Base-by-base conservation (phyloP, 371 early-diverging fungal genomes). In the Dichotomocladium elegans region DNA sequence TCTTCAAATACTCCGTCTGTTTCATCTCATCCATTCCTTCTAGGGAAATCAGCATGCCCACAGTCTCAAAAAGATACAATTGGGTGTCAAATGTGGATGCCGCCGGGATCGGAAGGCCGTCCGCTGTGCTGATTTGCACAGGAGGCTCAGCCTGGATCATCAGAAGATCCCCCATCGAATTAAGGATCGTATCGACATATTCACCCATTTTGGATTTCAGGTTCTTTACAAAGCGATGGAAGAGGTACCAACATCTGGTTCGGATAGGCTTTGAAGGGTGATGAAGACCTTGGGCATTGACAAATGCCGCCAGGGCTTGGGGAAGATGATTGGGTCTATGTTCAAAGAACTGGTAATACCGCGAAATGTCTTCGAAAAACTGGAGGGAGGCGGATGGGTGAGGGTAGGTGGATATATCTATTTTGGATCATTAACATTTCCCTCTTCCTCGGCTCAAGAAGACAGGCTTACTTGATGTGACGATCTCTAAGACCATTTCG, bases 31-130 rank as follows among this genome's bases (percentile, higher is more conserved):
- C 81, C 33, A 90, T 73, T 33, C 65, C 66, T 22, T 88, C 87
- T 25, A 86, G 72, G 10, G 96, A 89, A 59, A 96, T 91, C 61
- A 95, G 69, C 51, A 86, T 74, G 21, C 96, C 95, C 45, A 89
- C 93, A 3, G 94, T 86, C 66, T 97, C 98, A 77, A 93, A 96
- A 29, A 95, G 63, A 62, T 89, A 92, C 26, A 92, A 63, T 66
- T 96, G 95, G 51, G 88, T 89, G 58, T 91, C 92, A 63, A 93
- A 92, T 11, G 70, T 67, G 7, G 72, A 72, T 7, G 72, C 75
- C 17, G 76, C 65, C 22, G 79, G 76, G 29, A 81, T 74, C 40
- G 78, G 74, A 63, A 64, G 74, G 6, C 77, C 77, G 50, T 76
- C 77, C 47, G 65, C 60, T 0, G 72, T 72, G 35, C 58, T 76